Evolutionary conservation across 495 filamentous ascomycete genomes (phyloP), one percentile per base, ranked within the genome.

Genomic region (Trichocladium uniseriatum): DNA sequence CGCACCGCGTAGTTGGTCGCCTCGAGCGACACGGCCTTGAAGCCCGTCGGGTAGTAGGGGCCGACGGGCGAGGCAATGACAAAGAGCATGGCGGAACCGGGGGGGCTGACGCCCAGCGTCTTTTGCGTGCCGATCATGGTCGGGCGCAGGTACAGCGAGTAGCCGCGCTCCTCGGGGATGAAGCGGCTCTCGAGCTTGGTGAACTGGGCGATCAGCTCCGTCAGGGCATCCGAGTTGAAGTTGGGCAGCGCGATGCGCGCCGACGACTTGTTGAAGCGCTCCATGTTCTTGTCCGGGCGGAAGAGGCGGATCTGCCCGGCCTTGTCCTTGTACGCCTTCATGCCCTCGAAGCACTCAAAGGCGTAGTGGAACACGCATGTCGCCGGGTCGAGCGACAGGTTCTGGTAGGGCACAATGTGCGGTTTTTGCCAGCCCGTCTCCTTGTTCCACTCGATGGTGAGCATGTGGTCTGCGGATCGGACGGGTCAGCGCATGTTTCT

Each of bases 341-440:
- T 94, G 52, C 92, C 92, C 69, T 98, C 92, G 70, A 98, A 98
- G 65, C 83, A 87, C 65, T 89, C 86, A 61, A 97, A 97, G 34
- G 86, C 92, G 68, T 98, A 98, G 77, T 98, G 92, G 71, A 98
- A 90, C 38, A 96, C 92, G 72, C 90, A 97, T 37, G 89, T 90
- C 6, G 92, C 88, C 21, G 92, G 92, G 66, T 97, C 94, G 48
- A 98, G 80, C 45, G 84, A 87, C 55, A 98, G 86, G 70, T 95
- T 95, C 68, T 96, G 90, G 75, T 98, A 97, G 14, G 92, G 92
- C 18, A 76, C 79, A 57, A 98, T 95, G 13, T 75, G 74, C 37
- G 92, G 86, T 6, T 80, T 63, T 22, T 82, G 76, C 92, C 92
- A 98, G 53, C 73, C 73, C 42, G 82, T 71, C 20, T 69, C 63